Evolutionary conservation across 2,329 filamentous ascomycete species (phyloP), one percentile per base, ranked within the genome.

Genomic region (Colletotrichum kahawae): DNA sequence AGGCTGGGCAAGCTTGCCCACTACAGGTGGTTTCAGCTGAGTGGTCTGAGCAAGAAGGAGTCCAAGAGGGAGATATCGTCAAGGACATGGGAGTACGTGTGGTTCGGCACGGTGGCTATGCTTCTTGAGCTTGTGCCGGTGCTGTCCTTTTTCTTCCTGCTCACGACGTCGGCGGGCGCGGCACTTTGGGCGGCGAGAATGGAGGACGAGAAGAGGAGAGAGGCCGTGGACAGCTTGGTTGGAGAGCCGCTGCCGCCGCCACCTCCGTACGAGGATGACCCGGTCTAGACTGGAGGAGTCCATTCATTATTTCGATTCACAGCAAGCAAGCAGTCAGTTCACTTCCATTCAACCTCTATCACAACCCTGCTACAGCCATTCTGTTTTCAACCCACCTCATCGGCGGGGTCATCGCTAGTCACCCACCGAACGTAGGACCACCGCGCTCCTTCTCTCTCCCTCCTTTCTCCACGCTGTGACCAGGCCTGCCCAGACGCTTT

Each of bases 71-170:
- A 94, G 79, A 90, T 96, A 33, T 89, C 89, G 74, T 87, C 87
- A 57, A 90, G 93, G 68, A 88, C 91, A 76, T 94, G 95, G 91
- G 94, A 97, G 74, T 98, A 98, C 82, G 93, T 95, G 16, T 98
- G 95, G 95, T 98, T 98, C 81, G 97, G 97, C 18, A 95, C 94
- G 1, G 89, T 97, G 5, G 95, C 95, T 65, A 91, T 98, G 86
- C 83, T 95, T 8, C 85, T 98, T 33, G 95, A 98, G 85, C 89
- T 98, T n/a, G 89, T 98, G 10, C 97, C 97, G 1, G 89, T 96
- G 14, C 84, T 98, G 64, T 97, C 94, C n/a, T 97, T 99, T 89
- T 92, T 98, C 82, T 98, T 98, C 83, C 88, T 98, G 51, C 86
- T 99, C 78, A 98, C 96, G 0, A 95, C 94, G 4, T 94, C 96